These are phyloP conservation scores for Apiospora saccharicola DNA, from an alignment of 2,329 filamentous ascomycete genomes.

Conservation along the genomic window DNA sequence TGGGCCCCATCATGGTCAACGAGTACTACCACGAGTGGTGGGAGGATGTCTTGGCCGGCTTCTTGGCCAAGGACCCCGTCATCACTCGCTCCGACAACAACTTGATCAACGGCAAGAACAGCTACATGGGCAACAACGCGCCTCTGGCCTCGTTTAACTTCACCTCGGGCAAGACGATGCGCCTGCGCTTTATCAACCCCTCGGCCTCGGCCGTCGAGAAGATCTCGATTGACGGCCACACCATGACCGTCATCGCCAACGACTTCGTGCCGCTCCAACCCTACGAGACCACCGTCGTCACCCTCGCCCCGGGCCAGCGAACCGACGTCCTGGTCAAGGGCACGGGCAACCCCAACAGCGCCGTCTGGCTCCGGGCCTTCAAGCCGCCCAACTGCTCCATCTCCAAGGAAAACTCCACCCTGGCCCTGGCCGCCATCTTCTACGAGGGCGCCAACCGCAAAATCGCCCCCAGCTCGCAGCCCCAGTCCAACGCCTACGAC, in stretches of 20 bases:
- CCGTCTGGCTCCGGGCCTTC: slow-evolving; percentile 33
- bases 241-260: slow-evolving; percentile 54
- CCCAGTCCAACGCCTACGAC: slow-evolving; percentile 29
- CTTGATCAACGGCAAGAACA: slow-evolving; percentile 44
- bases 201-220: slow-evolving; percentile 44
- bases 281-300: slow-evolving; percentile 48
- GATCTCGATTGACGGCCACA: slow-evolving; percentile 54
- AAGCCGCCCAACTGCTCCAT: slow-evolving; percentile 34
- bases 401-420: slow-evolving; percentile 27
- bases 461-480: slow-evolving; percentile 25
- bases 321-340: slow-evolving; percentile 33
- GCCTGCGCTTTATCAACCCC: slow-evolving; percentile 50
- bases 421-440: slow-evolving; percentile 33
- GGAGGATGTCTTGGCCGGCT: slow-evolving; percentile 38
- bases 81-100: slow-evolving; percentile 40
- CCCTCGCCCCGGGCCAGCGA: slow-evolving; percentile 30
- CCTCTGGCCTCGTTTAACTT: slow-evolving; percentile 38
- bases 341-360: slow-evolving; percentile 27
- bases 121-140: slow-evolving; percentile 43
- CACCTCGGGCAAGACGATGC: slow-evolving; percentile 48
- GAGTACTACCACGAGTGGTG: slow-evolving; percentile 27
- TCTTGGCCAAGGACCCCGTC: slow-evolving; percentile 30
- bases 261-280: slow-evolving; percentile 57
- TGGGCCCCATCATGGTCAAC: slow-evolving; percentile 30
- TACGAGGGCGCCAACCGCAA: slow-evolving; percentile 31